A percentile compares a stretch with the other conserved stretches of the same genome.
Evolutionary conservation across 306 rosid genomes (phyloP).

Genomic region (Gleditsia sinensis): DNA sequence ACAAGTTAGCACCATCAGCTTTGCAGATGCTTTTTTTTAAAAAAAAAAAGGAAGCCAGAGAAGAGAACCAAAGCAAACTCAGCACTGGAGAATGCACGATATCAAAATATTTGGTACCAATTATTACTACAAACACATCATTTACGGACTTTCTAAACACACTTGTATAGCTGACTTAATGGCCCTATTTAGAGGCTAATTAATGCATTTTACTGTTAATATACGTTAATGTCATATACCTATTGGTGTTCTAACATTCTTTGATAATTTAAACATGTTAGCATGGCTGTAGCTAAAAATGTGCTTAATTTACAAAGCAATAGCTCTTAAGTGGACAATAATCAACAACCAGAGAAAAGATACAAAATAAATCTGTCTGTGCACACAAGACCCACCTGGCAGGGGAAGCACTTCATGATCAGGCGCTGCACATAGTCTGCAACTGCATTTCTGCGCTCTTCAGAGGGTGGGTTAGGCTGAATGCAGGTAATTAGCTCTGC

Average conservation of each 20-base stretch:
- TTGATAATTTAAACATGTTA: not conserved
- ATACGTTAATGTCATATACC: not conserved
- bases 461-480: constrained; percentile 84
- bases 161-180: not conserved
- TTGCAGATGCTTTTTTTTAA: not conserved
- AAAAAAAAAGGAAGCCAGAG: not conserved
- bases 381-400: constrained; percentile 58
- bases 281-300: not conserved
- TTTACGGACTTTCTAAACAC: not conserved
- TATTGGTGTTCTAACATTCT: not conserved
- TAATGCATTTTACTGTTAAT: not conserved
- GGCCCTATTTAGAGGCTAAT: not conserved
- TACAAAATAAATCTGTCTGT: not conserved
- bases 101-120: not conserved
- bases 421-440: constrained; percentile 75
- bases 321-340: not conserved
- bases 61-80: not conserved
- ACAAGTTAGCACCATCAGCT: not conserved
- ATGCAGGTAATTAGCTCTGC: constrained; percentile 75
- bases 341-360: not conserved
- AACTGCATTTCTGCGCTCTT: constrained; percentile 66
- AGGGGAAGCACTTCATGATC: constrained; percentile 68
- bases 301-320: constrained; percentile 16
- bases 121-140: not conserved
- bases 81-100: not conserved